Conservation (phyloP, 1,139 yeast genomes). For the Pneumocystis canis region DNA sequence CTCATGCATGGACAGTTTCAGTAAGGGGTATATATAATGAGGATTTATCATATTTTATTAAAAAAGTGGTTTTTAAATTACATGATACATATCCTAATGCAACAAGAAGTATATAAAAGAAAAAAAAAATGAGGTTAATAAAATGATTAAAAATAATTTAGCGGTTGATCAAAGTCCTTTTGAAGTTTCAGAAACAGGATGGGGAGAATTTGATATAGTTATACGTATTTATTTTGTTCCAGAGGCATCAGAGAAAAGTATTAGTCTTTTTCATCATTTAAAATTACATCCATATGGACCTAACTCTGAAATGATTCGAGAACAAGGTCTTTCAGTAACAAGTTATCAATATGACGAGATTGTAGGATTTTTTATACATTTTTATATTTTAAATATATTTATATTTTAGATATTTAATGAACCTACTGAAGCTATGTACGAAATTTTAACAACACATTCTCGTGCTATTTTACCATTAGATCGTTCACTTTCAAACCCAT, state of each 20-base stretch:
- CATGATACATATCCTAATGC: constrained; percentile 89
- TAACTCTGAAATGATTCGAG: constrained; percentile 19
- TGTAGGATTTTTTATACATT: constrained; percentile 27
- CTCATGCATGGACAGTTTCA: constrained; percentile 92
- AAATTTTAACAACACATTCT: constrained; percentile 45
- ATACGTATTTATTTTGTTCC: constrained; percentile 73
- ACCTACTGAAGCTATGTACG: constrained; percentile 82
- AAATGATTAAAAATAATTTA: constrained; percentile 53
- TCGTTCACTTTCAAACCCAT: neutral
- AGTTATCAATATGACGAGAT: constrained; percentile 76
- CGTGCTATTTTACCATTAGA: neutral
- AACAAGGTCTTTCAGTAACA: constrained; percentile 32
- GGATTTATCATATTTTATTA: constrained; percentile 69
- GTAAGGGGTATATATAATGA: constrained; percentile 71
- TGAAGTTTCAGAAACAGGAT: constrained; percentile 92
- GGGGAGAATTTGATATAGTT: constrained; percentile 97
- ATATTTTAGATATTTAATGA: constrained; percentile 47
- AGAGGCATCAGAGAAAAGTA: constrained; percentile 77
- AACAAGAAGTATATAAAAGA: constrained; percentile 33
- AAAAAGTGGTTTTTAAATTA: constrained; percentile 81
- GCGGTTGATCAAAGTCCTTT: constrained; percentile 36
- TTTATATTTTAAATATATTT: neutral
- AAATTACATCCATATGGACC: constrained; percentile 79
- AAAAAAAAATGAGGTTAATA: neutral
- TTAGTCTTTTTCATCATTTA: constrained; percentile 74